Percentiles rank a stretch among this genome's conserved stretches.
Evolutionary conservation across 2,329 filamentous ascomycete species (phyloP).

Genomic region (Chrysosphaeria jannelii): DNA sequence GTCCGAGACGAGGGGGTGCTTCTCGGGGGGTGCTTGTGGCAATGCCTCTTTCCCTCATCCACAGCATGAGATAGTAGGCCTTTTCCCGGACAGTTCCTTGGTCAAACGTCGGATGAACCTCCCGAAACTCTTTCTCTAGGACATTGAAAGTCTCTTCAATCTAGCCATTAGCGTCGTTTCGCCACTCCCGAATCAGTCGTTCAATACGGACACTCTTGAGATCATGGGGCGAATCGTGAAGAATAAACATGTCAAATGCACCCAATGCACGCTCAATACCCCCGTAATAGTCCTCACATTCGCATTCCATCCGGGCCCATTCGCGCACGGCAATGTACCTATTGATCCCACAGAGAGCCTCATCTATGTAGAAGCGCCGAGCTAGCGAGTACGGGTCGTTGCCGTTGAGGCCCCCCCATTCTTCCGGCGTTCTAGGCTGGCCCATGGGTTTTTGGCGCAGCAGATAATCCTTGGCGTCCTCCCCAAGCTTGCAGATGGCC

Average conservation of each 20-base stretch:
- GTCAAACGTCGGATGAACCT: constrained; percentile 31
- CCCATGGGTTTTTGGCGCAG: constrained; percentile 30
- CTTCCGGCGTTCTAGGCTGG: constrained; percentile 10
- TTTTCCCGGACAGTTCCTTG: constrained; percentile 27
- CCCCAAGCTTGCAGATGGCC: constrained; percentile 40
- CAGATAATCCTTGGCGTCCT: constrained; percentile 70
- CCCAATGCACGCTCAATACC: constrained; percentile 43
- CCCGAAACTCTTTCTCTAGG: too few relatives aligned
- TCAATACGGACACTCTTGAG: constrained; percentile 51
- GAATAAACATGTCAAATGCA: constrained; percentile 70
- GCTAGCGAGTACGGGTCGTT: too few relatives aligned
- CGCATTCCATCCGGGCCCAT: constrained; percentile 29
- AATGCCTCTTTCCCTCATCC: constrained; percentile 36
- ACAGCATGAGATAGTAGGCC: constrained; percentile 35
- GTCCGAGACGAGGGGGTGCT: constrained; percentile 46
- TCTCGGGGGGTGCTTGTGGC: constrained; percentile 36
- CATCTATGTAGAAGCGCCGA: constrained; percentile 38
- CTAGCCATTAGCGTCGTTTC: too few relatives aligned
- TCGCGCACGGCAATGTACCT: constrained; percentile 47
- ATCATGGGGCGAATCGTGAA: constrained; percentile 32
- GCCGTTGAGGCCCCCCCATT: neutral
- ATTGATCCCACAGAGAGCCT: constrained; percentile 51
- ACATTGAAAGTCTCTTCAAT: too few relatives aligned
- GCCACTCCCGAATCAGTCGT: too few relatives aligned
- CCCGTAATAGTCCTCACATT: constrained; percentile 6